A percentile compares a stretch with the other conserved stretches of the same genome.
These are phyloP conservation scores for Bipolaris oryzae DNA, from an alignment of 2,329 filamentous ascomycete species.

Conservation along the genomic window DNA sequence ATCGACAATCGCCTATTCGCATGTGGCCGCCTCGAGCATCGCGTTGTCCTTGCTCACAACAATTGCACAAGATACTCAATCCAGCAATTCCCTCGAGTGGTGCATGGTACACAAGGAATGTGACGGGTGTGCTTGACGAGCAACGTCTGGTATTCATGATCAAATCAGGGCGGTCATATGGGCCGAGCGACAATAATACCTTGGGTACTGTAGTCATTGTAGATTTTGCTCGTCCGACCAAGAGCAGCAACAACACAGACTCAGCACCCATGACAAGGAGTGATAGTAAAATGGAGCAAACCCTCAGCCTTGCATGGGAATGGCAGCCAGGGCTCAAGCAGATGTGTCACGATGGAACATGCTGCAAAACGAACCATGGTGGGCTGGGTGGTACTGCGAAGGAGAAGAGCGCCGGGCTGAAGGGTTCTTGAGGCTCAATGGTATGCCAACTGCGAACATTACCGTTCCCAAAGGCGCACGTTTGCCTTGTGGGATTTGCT, in stretches of 20 bases:
- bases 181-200: conserved; percentile 22
- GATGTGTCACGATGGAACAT: background rate
- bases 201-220: conserved; percentile 42
- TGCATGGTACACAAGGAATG: conserved; percentile 14
- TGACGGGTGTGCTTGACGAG: conserved; percentile 41
- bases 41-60: conserved; percentile 34
- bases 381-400: background rate
- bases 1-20: conserved; percentile 36
- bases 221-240: conserved; percentile 34
- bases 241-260: background rate
- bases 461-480: background rate
- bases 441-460: background rate
- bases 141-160: conserved; percentile 46
- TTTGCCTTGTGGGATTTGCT: background rate
- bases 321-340: background rate
- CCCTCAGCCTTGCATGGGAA: background rate
- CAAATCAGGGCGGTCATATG: conserved; percentile 29
- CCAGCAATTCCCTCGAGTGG: conserved; percentile 22
- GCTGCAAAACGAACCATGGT: background rate
- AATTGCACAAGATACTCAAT: conserved; percentile 44
- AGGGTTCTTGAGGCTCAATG: background rate
- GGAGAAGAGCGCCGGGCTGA: background rate
- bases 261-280: conserved; percentile 2
- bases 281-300: conserved; percentile 13
- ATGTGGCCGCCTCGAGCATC: conserved; percentile 45